A percentile compares a stretch with the other conserved stretches of the same genome.
phyloP scores from a whole-genome alignment of 1,284 basidiomycete species.

The Rhodotorula sp. region DNA sequence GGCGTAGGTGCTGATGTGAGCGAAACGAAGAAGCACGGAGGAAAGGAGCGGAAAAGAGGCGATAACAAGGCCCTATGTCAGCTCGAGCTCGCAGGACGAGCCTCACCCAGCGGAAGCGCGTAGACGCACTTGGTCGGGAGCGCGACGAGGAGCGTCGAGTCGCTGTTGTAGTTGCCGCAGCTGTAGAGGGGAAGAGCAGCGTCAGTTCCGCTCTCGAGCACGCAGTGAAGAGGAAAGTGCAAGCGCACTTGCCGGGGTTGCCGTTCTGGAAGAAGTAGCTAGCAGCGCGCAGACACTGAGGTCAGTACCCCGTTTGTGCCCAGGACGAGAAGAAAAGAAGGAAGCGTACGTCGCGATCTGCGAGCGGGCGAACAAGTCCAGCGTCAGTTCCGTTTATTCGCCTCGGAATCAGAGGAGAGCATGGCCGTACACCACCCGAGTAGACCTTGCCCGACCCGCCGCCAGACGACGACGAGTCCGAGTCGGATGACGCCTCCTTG shows the following conservation, averaged over 20 bases:
- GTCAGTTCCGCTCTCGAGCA: not conserved
- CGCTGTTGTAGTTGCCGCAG: constrained; percentile 26
- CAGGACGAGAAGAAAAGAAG: not conserved
- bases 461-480: not conserved
- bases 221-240: no score
- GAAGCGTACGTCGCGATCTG: not conserved
- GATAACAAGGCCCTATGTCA: not conserved
- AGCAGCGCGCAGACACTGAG: not conserved
- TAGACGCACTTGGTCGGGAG: constrained; percentile 17
- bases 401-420: no score
- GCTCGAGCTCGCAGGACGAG: not conserved
- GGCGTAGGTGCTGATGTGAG: constrained; percentile 9
- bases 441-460: constrained; percentile 6
- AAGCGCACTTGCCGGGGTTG: constrained; percentile 7
- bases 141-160: constrained; percentile 18
- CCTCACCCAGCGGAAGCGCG: no score
- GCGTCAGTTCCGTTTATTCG: not conserved
- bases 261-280: constrained; percentile 28
- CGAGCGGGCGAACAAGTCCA: not conserved
- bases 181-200: constrained; percentile 1
- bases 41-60: not conserved
- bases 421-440: not conserved
- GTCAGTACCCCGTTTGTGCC: not conserved
- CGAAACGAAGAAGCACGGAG: not conserved
- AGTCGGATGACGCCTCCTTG: not conserved